Conservation (phyloP, 2,329 filamentous ascomycete genomes). For the Botrytis fabae region DNA sequence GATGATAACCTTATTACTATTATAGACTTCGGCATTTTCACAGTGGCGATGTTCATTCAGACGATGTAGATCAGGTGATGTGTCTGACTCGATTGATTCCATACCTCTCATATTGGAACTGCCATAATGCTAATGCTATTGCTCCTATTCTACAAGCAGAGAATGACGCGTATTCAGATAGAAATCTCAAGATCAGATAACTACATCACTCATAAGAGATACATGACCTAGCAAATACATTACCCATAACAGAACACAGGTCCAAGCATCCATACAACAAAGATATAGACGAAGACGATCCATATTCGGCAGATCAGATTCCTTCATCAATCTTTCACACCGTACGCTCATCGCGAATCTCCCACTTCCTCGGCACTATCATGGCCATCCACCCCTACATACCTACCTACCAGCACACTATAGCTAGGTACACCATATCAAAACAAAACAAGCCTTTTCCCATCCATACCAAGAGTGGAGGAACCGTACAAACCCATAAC, state of each 20-base stretch:
- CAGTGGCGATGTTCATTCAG: neutral
- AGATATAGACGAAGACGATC: neutral
- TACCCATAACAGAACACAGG: neutral
- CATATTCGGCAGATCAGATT: neutral
- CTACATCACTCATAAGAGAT: neutral
- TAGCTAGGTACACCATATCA: neutral
- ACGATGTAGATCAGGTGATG: neutral
- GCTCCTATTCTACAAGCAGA: neutral
- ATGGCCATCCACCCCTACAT: neutral
- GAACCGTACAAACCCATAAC: neutral
- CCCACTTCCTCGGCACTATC: neutral
- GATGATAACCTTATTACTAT: neutral
- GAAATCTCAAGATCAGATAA: neutral
- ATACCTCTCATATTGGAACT: neutral
- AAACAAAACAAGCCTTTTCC: neutral
- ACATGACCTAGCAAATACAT: too few species aligned
- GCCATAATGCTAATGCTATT: neutral
- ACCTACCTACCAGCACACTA: neutral
- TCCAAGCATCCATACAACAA: neutral
- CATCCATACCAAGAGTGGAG: neutral
- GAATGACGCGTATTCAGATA: neutral
- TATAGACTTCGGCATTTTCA: neutral
- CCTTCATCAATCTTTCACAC: neutral
- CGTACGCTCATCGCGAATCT: neutral
- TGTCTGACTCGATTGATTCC: neutral